Evolutionary conservation across 495 filamentous ascomycete species (phyloP).

Genomic region (Cudoniella acicularis): DNA sequence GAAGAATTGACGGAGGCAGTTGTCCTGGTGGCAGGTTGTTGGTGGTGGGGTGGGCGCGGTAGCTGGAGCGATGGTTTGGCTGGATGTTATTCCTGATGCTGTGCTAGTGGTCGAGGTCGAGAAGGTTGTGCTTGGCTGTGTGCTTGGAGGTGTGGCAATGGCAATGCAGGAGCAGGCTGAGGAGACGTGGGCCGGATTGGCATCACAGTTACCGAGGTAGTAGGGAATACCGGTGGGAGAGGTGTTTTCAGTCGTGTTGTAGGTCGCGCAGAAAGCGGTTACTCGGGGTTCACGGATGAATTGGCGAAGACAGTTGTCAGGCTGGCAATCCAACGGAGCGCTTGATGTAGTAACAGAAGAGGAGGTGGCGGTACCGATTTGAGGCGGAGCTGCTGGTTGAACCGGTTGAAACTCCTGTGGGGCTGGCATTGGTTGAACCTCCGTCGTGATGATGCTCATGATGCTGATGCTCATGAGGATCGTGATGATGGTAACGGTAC

Average conservation of each 20-base stretch:
- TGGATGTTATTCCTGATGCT: not conserved
- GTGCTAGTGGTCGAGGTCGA: not conserved
- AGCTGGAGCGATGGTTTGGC: not conserved
- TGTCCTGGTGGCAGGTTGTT: constrained; percentile 7
- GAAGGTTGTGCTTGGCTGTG: not conserved
- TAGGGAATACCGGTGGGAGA: constrained; percentile 17
- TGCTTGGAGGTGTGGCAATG: not conserved
- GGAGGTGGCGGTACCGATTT: not conserved
- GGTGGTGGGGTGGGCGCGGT: not conserved
- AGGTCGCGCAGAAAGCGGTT: constrained; percentile 5
- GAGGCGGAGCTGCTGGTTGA: not conserved
- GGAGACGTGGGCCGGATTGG: constrained; percentile 1
- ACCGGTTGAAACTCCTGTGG: not conserved
- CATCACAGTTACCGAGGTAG: constrained; percentile 20
- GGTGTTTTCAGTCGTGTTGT: constrained; percentile 6
- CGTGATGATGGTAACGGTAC: no score
- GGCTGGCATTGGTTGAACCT: not conserved
- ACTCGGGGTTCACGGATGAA: not conserved
- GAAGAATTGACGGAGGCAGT: constrained; percentile 2
- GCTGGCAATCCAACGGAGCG: not conserved
- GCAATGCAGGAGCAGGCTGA: constrained; percentile 7
- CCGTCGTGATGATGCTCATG: no score
- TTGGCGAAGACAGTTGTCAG: not conserved
- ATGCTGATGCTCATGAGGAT: no score
- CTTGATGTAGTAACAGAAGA: not conserved